Conservation (phyloP, 371 early-diverging fungal genomes). For the Mortierella sp. region DNA sequence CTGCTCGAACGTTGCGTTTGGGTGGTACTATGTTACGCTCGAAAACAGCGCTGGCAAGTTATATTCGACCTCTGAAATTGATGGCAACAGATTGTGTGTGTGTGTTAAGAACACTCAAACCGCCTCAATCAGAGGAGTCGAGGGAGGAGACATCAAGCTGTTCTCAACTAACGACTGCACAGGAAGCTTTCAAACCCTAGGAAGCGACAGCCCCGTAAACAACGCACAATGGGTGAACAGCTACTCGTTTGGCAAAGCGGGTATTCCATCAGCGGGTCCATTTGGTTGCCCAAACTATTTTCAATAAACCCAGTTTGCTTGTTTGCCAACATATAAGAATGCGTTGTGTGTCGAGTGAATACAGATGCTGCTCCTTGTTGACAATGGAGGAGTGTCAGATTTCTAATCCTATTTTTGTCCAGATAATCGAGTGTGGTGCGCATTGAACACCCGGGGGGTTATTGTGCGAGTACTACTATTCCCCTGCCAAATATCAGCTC, state of each 20-base stretch:
- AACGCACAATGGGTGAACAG: slow-evolving; percentile 25
- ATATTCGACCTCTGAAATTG: neutral
- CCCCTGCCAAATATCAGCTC: too few species aligned
- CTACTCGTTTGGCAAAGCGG: neutral
- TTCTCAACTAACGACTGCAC: slow-evolving; percentile 17
- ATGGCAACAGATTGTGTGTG: neutral
- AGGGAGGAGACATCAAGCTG: slow-evolving; percentile 22
- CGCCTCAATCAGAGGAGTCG: neutral
- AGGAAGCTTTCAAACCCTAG: slow-evolving; percentile 9
- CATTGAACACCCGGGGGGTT: too few species aligned
- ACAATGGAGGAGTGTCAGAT: too few species aligned
- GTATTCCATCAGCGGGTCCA: slow-evolving; percentile 3
- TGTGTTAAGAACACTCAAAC: slow-evolving; percentile 22
- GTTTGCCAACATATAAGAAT: too few species aligned
- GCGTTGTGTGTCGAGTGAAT: too few species aligned
- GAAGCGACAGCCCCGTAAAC: neutral
- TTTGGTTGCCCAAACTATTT: neutral
- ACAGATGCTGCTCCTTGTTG: too few species aligned
- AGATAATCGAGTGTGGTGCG: too few species aligned
- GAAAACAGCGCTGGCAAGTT: slow-evolving; percentile 1
- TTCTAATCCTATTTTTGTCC: too few species aligned
- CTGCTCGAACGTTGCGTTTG: slow-evolving; percentile 6
- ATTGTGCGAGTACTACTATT: too few species aligned
- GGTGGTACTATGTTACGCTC: neutral
- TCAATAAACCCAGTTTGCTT: too few species aligned